These are phyloP conservation scores for Nemania sp. DNA, from an alignment of 2,329 filamentous ascomycete genomes.

Conservation along the genomic window DNA sequence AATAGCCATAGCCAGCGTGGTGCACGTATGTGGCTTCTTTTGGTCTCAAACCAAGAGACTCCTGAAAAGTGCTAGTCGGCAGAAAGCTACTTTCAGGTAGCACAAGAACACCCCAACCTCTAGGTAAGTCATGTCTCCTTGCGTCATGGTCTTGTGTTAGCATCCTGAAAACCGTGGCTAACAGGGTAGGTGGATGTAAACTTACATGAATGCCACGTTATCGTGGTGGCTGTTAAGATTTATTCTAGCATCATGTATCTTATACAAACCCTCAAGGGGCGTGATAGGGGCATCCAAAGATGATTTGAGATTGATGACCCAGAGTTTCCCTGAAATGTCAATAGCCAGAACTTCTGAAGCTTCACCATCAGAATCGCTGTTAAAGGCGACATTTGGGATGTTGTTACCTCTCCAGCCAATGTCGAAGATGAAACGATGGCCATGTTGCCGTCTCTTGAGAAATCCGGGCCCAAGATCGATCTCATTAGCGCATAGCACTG, in stretches of 20 bases:
- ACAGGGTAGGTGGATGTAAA: too few relatives aligned
- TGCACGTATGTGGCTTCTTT: conserved; percentile 30
- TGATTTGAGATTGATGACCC: conserved; percentile 58
- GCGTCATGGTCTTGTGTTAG: neutral
- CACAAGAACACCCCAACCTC: conserved; percentile 56
- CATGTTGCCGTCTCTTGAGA: conserved; percentile 46
- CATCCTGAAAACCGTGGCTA: neutral
- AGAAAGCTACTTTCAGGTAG: conserved; percentile 51
- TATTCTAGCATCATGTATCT: neutral
- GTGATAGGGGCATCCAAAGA: conserved; percentile 29
- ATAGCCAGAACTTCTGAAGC: conserved; percentile 57
- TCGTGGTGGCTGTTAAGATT: neutral
- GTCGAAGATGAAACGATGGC: conserved; percentile 56
- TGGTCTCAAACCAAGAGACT: conserved; percentile 40
- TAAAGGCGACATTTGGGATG: conserved; percentile 58
- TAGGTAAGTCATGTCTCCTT: conserved; percentile 15
- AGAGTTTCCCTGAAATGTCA: conserved; percentile 55
- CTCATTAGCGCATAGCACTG: conserved; percentile 20
- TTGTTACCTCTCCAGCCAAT: conserved; percentile 49
- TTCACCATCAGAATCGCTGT: conserved; percentile 50
- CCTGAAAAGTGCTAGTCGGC: conserved; percentile 35
- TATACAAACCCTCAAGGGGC: conserved; percentile 29
- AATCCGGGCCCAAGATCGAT: conserved; percentile 33
- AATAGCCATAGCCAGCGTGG: conserved; percentile 29
- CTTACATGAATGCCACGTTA: too few relatives aligned